Conservation (phyloP, 2,329 filamentous ascomycete genomes). For the Colletotrichum paranaense region DNA sequence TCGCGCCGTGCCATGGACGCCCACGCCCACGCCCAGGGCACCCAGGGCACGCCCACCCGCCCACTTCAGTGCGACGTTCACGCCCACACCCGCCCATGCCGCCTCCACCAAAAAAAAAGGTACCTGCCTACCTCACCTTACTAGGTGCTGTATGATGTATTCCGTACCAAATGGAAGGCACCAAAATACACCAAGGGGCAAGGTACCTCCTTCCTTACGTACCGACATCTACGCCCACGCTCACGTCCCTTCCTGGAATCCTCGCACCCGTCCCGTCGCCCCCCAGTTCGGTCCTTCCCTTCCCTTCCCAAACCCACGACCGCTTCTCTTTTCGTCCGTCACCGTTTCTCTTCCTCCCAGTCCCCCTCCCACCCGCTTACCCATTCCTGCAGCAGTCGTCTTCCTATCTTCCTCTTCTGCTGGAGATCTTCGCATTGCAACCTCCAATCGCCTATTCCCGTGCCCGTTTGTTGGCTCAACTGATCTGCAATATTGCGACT, state of each 20-base stretch:
- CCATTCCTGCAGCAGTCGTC: not conserved
- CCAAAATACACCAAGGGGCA: no score
- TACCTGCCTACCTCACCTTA: not conserved
- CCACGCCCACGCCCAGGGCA: not conserved
- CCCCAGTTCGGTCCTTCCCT: conserved; percentile 17
- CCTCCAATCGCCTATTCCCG: not conserved
- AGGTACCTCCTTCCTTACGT: not conserved
- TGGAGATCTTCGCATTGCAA: not conserved
- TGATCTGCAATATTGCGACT: conserved; percentile 1
- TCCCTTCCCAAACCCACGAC: conserved; percentile 21
- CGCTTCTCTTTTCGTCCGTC: conserved; percentile 24
- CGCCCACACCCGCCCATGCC: not conserved
- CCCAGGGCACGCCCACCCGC: not conserved
- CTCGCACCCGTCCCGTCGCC: conserved; percentile 22
- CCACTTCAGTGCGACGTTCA: not conserved
- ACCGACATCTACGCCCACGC: not conserved
- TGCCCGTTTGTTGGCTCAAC: no score
- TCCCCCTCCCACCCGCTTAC: not conserved
- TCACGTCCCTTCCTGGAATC: conserved; percentile 11
- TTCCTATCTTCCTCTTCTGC: not conserved
- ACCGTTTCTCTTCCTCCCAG: not conserved
- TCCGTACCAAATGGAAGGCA: no score
- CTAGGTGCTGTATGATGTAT: no score
- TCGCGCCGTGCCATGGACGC: not conserved
- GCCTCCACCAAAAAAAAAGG: not conserved